phyloP scores from a whole-genome alignment of 208 protist species.

The Trypanosoma melophagium region DNA sequence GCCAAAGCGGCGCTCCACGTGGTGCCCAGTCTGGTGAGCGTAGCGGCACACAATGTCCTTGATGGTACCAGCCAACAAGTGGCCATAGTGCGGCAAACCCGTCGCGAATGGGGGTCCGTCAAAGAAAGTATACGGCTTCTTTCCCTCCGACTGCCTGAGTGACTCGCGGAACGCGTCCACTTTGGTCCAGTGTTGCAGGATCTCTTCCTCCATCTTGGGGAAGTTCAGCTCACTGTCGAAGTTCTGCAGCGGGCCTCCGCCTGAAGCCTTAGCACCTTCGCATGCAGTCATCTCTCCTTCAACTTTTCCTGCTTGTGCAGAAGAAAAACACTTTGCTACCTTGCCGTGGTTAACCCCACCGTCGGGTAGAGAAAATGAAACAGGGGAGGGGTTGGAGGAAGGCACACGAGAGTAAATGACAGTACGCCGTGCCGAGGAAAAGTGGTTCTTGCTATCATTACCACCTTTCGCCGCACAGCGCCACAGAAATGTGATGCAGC shows the following conservation, averaged over 20 bases:
- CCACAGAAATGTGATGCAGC: slow-evolving; percentile 1
- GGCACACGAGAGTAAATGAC: slow-evolving; percentile 46
- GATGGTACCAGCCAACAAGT: slow-evolving; percentile 99
- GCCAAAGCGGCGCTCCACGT: slow-evolving; percentile 98
- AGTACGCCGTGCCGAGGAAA: slow-evolving; percentile 45
- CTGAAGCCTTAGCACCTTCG: neutral
- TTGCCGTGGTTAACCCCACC: neutral
- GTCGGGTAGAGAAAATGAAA: slow-evolving; percentile 25
- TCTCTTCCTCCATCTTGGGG: slow-evolving; percentile 92
- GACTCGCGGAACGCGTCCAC: slow-evolving; percentile 96
- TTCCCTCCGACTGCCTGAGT: slow-evolving; percentile 92
- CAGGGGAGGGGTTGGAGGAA: slow-evolving; percentile 24
- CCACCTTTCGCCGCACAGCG: slow-evolving; percentile 20
- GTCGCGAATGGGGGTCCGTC: slow-evolving; percentile 99
- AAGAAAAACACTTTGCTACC: slow-evolving; percentile 13
- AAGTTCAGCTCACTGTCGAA: slow-evolving; percentile 89
- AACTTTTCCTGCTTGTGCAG: slow-evolving; percentile 12
- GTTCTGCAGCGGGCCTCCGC: slow-evolving; percentile 44
- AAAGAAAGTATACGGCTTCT: slow-evolving; percentile 94
- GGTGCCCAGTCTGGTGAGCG: slow-evolving; percentile 96
- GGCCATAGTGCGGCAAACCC: slow-evolving; percentile 99
- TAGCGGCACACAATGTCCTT: slow-evolving; percentile 99
- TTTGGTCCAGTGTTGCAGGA: slow-evolving; percentile 94
- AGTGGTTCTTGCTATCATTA: slow-evolving; percentile 44
- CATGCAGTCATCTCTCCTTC: slow-evolving; percentile 8